A percentile compares a stretch with the other conserved stretches of the same genome.
Evolutionary conservation across 139 green algal genomes (phyloP).

Genomic region (Micractinium sp.): DNA sequence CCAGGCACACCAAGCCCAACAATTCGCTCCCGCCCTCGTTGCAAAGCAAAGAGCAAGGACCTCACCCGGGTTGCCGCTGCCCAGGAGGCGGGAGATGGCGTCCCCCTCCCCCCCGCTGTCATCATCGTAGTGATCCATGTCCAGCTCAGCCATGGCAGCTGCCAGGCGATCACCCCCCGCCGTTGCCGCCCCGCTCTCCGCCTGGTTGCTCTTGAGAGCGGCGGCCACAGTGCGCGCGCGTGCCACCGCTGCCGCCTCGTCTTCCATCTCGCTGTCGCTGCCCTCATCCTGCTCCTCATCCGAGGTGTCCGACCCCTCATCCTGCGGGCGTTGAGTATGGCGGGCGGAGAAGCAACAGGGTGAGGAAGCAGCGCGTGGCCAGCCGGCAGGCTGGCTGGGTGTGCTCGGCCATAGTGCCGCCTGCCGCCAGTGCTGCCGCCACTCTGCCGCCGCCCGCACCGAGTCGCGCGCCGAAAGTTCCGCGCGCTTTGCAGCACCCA

Average conservation of each 20-base stretch:
- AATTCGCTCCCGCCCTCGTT: not conserved
- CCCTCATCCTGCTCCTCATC: constrained; percentile 37
- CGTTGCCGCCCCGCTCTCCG: not conserved
- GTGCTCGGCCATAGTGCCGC: not conserved
- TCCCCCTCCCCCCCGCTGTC: constrained; percentile 55
- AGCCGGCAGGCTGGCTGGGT: not conserved
- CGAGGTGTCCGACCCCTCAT: constrained; percentile 4
- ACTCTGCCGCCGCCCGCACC: too few species aligned
- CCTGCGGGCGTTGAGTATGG: not conserved
- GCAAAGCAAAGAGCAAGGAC: not conserved
- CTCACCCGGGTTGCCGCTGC: constrained; percentile 26
- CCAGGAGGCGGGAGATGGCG: constrained; percentile 35
- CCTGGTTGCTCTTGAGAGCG: not conserved
- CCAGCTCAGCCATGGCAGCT: constrained; percentile 82
- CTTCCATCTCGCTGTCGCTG: constrained; percentile 37
- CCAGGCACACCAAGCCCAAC: not conserved
- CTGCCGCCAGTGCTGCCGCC: not conserved
- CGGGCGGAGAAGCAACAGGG: not conserved
- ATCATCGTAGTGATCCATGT: constrained; percentile 97
- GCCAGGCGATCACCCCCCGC: constrained; percentile 38
- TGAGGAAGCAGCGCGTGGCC: not conserved
- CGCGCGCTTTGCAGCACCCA: constrained; percentile 10
- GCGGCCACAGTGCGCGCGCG: constrained; percentile 36
- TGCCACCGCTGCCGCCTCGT: constrained; percentile 46
- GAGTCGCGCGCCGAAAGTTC: not conserved